Evolutionary conservation across 169 alveolate genomes (phyloP).

Genomic region (Hepatocystis sp.): DNA sequence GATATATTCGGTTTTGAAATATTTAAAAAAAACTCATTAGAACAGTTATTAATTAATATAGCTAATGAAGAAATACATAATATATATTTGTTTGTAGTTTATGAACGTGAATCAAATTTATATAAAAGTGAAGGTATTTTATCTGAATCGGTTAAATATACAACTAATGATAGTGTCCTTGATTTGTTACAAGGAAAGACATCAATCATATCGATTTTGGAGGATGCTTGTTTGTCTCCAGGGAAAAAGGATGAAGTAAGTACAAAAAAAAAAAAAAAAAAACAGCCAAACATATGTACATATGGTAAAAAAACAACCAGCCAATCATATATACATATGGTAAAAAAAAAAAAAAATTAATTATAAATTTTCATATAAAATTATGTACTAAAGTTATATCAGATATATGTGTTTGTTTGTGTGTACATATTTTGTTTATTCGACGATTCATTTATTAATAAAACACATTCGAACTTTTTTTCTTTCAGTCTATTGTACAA

Average conservation of each 20-base stretch:
- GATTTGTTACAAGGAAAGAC: slow-evolving; percentile 70
- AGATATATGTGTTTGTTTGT: too few species aligned
- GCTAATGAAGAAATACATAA: slow-evolving; percentile 94
- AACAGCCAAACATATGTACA: slow-evolving; percentile 84
- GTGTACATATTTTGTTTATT: too few species aligned
- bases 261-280: slow-evolving; percentile 91
- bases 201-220: slow-evolving; percentile 50
- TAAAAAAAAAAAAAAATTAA: too few species aligned
- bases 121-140: slow-evolving; percentile 60
- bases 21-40: slow-evolving; percentile 96
- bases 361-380: too few species aligned
- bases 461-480: too few species aligned
- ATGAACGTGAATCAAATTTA: slow-evolving; percentile 53
- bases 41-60: slow-evolving; percentile 97
- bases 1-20: slow-evolving; percentile 99
- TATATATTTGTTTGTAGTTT: slow-evolving; percentile 54
- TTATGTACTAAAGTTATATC: too few species aligned
- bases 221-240: slow-evolving; percentile 81
- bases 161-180: slow-evolving; percentile 52
- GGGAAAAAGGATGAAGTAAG: slow-evolving; percentile 91
- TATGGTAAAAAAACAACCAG: too few species aligned
- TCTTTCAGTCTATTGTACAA: slow-evolving; percentile 25
- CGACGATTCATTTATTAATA: too few species aligned
- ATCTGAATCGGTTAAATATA: slow-evolving; percentile 59
- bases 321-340: neutral